Evolutionary conservation across 805 yeast species (phyloP).

Genomic region (Metschnikowia kofuensis): DNA sequence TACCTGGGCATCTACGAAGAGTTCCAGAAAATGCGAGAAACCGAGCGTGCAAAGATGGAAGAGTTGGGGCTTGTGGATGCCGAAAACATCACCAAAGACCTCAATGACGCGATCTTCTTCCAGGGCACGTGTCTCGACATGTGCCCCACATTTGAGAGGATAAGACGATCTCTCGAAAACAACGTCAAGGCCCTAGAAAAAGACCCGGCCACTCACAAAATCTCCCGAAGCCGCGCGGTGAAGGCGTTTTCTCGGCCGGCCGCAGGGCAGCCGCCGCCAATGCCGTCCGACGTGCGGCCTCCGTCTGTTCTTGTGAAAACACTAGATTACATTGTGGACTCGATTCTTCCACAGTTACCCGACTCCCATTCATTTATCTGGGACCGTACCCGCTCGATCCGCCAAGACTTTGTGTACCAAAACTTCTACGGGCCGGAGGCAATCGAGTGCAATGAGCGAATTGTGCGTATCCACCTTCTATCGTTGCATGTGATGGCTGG

Average conservation of each 20-base stretch:
- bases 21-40: constrained; percentile 67
- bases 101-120: constrained; percentile 85
- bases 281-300: constrained; percentile 96
- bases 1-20: constrained; percentile 72
- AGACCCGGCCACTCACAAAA: constrained; percentile 51
- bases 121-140: constrained; percentile 87
- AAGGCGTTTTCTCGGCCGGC: constrained; percentile 96
- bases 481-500: constrained; percentile 86
- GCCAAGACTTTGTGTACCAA: constrained; percentile 96
- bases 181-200: constrained; percentile 78
- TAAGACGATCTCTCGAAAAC: constrained; percentile 81
- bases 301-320: constrained; percentile 71
- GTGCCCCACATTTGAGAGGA: constrained; percentile 94
- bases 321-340: constrained; percentile 65
- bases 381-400: constrained; percentile 95
- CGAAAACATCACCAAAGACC: constrained; percentile 74
- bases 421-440: constrained; percentile 93
- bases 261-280: constrained; percentile 96
- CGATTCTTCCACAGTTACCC: constrained; percentile 65
- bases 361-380: constrained; percentile 87
- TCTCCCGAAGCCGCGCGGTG: constrained; percentile 61
- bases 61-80: constrained; percentile 78
- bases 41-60: constrained; percentile 79
- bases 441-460: constrained; percentile 85
- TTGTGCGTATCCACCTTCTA: constrained; percentile 82